phyloP scores from a whole-genome alignment of 371 early-diverging fungal species.

The Rhizopus stolonifer region DNA sequence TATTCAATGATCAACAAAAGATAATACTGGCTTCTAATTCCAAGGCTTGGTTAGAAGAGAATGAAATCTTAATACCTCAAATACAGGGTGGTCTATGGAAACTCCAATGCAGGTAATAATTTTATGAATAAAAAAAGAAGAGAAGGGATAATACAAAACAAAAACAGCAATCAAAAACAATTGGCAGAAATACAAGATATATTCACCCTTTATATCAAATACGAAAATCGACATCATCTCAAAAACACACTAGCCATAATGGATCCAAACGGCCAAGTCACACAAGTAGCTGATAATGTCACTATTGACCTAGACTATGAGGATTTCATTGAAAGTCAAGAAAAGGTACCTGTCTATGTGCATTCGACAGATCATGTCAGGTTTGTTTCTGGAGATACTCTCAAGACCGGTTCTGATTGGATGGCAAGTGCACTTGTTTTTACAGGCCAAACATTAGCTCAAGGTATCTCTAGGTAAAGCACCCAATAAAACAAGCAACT shows the following conservation, averaged over 20 bases:
- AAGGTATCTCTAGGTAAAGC: constrained; percentile 27
- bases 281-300: constrained; percentile 37
- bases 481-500: no score
- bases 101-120: constrained; percentile 35
- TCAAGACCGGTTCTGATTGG: constrained; percentile 41
- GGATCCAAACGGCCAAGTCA: constrained; percentile 36
- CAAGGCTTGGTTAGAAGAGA: constrained; percentile 37
- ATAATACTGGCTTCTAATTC: constrained; percentile 30
- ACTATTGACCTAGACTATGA: constrained; percentile 22
- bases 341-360: constrained; percentile 27
- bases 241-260: constrained; percentile 39
- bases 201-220: constrained; percentile 36
- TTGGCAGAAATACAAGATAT: constrained; percentile 31
- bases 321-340: constrained; percentile 20
- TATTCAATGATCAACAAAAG: constrained; percentile 20
- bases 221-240: constrained; percentile 39
- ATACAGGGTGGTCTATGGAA: constrained; percentile 33
- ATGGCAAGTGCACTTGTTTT: constrained; percentile 31
- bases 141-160: no score
- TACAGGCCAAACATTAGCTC: constrained; percentile 33
- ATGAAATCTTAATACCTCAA: constrained; percentile 25
- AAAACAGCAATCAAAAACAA: constrained; percentile 24
- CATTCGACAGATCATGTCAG: constrained; percentile 18
- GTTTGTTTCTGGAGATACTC: constrained; percentile 31
- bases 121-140: no score